A percentile compares a stretch with the other conserved stretches of the same genome.
Conservation (phyloP, 495 filamentous ascomycete genomes). For the Poronia punctata region DNA sequence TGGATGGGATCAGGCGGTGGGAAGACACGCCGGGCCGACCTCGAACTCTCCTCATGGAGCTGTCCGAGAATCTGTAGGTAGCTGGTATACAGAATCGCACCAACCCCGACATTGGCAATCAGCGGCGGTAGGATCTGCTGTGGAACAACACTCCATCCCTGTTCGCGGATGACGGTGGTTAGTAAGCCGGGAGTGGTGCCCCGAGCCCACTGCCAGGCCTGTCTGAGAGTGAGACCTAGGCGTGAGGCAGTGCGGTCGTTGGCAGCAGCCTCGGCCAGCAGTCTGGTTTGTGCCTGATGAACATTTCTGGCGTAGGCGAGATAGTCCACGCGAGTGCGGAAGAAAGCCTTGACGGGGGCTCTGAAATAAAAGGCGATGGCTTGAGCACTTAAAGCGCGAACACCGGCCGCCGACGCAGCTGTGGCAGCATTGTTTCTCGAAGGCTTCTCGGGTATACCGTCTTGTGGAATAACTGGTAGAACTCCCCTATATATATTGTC, state of each 20-base stretch:
- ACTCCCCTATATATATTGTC: conserved; percentile 23
- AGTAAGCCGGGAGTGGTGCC: conserved; percentile 74
- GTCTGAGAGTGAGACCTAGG: conserved; percentile 21
- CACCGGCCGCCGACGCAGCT: conserved; percentile 64
- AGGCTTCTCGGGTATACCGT: conserved; percentile 30
- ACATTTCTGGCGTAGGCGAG: conserved; percentile 42
- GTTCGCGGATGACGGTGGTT: conserved; percentile 65
- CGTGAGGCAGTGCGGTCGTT: conserved; percentile 16
- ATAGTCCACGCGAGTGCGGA: conserved; percentile 81
- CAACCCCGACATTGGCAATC: conserved; percentile 77
- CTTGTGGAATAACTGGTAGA: conserved; percentile 33
- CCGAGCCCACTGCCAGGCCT: conserved; percentile 54
- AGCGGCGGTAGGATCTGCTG: conserved; percentile 83
- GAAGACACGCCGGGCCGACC: conserved; percentile 61
- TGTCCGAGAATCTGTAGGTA: conserved; percentile 73
- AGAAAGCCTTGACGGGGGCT: conserved; percentile 83
- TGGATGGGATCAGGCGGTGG: conserved; percentile 59
- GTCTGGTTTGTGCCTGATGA: conserved; percentile 25
- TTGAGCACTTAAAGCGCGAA: conserved; percentile 72
- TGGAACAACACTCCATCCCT: conserved; percentile 83
- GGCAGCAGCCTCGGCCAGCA: conserved; percentile 16
- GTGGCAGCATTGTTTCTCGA: conserved; percentile 67
- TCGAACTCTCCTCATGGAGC: conserved; percentile 66
- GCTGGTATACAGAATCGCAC: conserved; percentile 78
- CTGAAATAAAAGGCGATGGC: conserved; percentile 82